Base-by-base conservation (phyloP, 1,139 yeast genomes). In the Pichia sp. region DNA sequence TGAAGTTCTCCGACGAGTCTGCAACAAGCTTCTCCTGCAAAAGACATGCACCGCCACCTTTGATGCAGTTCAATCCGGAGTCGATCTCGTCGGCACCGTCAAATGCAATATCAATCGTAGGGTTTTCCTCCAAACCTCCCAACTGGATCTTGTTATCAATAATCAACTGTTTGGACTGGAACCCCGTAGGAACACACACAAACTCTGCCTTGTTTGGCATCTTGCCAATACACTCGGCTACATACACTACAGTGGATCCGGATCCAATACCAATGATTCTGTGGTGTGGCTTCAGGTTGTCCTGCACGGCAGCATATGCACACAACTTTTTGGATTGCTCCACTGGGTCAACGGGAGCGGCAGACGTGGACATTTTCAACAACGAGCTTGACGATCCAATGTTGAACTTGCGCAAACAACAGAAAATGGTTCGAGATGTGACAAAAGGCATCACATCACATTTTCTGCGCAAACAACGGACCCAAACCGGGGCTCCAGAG, bases 31-130 rank as follows among this genome's bases (percentile, higher is more conserved):
- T 95, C 71, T 95, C 99, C 73, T 93, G 99, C 75, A 95, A 87
- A 61, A 90, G 77, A 72, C 99, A 95, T 1, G 97, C 99, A 44
- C 99, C 99, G 50, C 99, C 99, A 60, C 99, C 99, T 73, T 95
- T 95, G 70, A 95, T 95, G 65, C 93, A 83, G 67, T 90, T 89
- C 64, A 93, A 77, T 19, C 77, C 67, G 7, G 81, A 68, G 69
- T 93, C 99, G 55, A 92, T 95, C 70, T 95, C 99, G 72, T 95
- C 99, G 8, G 99, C 99, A 46, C 99, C 99, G 70, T 95, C 99
- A 69, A 95, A 93, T 3, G 97, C 97, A 64, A 93, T 83, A 68
- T 93, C 99, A 46, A 95, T 74, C 36, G 79, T 78, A 1, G 90
- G 84, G 64, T 75, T 85, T 73, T 89, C 92, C 67, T 93, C 98